phyloP scores from a whole-genome alignment of 2,329 filamentous ascomycete genomes.

The Fusarium tanahbumbuense region DNA sequence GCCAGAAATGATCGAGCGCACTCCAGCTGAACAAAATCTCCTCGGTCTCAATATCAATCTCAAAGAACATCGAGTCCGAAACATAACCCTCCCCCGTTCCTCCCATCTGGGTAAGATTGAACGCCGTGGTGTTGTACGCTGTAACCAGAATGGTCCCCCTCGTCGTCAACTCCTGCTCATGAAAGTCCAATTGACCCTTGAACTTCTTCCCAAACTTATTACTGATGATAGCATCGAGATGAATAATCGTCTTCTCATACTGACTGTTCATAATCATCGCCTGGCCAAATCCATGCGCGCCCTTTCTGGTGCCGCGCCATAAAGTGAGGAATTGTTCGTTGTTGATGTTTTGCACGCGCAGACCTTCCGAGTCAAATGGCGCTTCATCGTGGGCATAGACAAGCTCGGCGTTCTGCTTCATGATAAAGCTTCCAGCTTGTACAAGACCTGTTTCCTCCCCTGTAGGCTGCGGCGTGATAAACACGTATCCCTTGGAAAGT shows the following conservation, averaged over 20 bases:
- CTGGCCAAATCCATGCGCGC: conserved; percentile 49
- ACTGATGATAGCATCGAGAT: conserved; percentile 19
- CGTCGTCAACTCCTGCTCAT: conserved; percentile 40
- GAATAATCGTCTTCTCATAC: conserved; percentile 40
- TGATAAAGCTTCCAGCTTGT: conserved; percentile 37
- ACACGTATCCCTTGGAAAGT: conserved; percentile 44
- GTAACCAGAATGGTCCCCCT: conserved; percentile 41
- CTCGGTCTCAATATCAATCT: conserved; percentile 56
- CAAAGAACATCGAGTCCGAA: conserved; percentile 53
- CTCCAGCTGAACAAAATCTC: conserved; percentile 57
- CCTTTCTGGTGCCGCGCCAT: conserved; percentile 45
- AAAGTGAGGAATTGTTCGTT: conserved; percentile 48
- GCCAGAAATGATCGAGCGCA: conserved; percentile 49
- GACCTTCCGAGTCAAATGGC: conserved; percentile 27
- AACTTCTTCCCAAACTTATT: conserved; percentile 4
- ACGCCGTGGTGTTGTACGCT: conserved; percentile 41
- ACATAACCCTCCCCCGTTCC: conserved; percentile 34
- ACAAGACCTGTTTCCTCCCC: conserved; percentile 16
- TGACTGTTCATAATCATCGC: conserved; percentile 47
- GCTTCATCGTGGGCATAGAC: conserved; percentile 44
- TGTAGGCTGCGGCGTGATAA: conserved; percentile 41
- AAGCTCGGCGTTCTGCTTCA: conserved; percentile 47
- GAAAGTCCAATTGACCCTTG: conserved; percentile 34
- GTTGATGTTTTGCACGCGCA: conserved; percentile 46
- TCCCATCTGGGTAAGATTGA: conserved; percentile 34